phyloP scores from a whole-genome alignment of 441 rosid species.

The Macaranga tanarius region DNA sequence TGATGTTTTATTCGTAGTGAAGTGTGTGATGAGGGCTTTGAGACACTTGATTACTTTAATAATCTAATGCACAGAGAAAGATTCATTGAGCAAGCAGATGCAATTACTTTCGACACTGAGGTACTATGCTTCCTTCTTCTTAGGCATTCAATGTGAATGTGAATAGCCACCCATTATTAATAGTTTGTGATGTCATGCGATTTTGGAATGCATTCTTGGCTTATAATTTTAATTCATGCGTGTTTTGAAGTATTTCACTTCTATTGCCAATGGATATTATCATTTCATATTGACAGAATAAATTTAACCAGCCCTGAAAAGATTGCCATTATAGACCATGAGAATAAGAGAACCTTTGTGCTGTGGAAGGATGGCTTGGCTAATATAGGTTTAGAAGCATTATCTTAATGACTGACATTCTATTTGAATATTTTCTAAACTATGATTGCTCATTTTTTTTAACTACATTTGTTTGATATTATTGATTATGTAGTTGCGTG shows the following conservation, averaged over 20 bases:
- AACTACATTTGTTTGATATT: background rate
- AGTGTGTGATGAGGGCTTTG: slow-evolving; percentile 95
- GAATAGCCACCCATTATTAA: background rate
- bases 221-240: background rate
- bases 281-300: slow-evolving; percentile 62
- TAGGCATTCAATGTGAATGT: background rate
- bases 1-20: slow-evolving; percentile 62
- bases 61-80: slow-evolving; percentile 76
- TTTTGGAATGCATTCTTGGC: background rate
- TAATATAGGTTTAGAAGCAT: slow-evolving; percentile 62
- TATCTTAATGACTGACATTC: background rate
- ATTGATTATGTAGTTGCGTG: too few species aligned
- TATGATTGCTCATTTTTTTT: background rate
- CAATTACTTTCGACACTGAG: slow-evolving; percentile 91
- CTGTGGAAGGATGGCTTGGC: slow-evolving; percentile 88
- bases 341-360: slow-evolving; percentile 90
- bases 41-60: slow-evolving; percentile 89
- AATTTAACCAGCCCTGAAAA: slow-evolving; percentile 85
- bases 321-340: slow-evolving; percentile 91
- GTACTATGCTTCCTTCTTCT: slow-evolving; percentile 33
- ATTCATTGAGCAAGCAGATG: slow-evolving; percentile 95
- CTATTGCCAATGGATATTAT: slow-evolving; percentile 20
- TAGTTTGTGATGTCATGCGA: background rate
- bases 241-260: background rate
- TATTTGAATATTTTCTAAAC: background rate